Evolutionary conservation across 208 protist species (phyloP).

Genomic region (Trypanosoma platydactyli): DNA sequence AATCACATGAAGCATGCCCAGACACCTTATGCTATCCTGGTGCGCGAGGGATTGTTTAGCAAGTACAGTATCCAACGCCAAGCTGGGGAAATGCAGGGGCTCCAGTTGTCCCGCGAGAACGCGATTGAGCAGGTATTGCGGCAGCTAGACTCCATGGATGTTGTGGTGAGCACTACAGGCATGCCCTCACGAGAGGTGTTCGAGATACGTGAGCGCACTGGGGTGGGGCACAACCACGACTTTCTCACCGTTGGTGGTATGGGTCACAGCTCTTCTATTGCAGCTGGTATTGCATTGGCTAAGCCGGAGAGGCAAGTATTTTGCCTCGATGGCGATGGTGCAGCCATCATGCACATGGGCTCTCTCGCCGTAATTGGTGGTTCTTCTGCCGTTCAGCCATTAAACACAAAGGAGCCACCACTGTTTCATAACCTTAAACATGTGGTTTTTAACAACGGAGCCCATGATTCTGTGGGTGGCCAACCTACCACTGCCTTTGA

Average conservation of each 20-base stretch:
- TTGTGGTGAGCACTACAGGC: constrained; percentile 78
- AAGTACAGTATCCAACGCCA: constrained; percentile 43
- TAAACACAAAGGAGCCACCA: constrained; percentile 8
- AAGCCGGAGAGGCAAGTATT: constrained; percentile 60
- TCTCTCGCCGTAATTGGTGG: constrained; percentile 54
- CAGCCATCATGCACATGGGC: constrained; percentile 78
- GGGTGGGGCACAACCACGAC: constrained; percentile 42
- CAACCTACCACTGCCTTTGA: constrained; percentile 72
- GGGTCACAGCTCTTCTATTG: constrained; percentile 67
- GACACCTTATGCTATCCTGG: constrained; percentile 74
- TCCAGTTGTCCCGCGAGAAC: constrained; percentile 51
- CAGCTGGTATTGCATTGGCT: constrained; percentile 66
- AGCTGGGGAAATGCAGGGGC: constrained; percentile 28
- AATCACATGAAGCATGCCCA: constrained; percentile 47
- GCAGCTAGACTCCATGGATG: constrained; percentile 52
- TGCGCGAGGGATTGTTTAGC: constrained; percentile 55
- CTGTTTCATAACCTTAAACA: constrained; percentile 80
- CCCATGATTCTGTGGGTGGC: constrained; percentile 72
- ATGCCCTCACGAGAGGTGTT: constrained; percentile 67
- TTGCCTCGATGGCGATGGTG: constrained; percentile 87
- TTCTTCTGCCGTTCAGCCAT: constrained; percentile 26
- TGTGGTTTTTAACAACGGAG: constrained; percentile 87
- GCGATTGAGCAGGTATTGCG: constrained; percentile 72
- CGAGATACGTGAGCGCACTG: constrained; percentile 46
- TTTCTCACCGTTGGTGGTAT: constrained; percentile 78